Percentiles rank a stretch among this genome's conserved stretches.
phyloP scores from a whole-genome alignment of 2,329 filamentous ascomycete species.

The Chrysosphaeria jannelii region DNA sequence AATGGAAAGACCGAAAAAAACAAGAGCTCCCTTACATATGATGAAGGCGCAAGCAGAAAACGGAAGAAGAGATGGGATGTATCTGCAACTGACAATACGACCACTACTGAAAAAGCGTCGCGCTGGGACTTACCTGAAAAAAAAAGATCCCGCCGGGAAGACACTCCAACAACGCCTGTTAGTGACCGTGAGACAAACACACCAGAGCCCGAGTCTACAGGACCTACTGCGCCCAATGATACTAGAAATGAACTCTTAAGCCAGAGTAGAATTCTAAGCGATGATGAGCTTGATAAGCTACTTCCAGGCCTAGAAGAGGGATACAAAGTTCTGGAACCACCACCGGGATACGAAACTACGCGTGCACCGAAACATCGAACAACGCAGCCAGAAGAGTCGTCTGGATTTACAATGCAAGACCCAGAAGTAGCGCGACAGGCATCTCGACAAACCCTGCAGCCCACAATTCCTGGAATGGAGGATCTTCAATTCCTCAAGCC shows the following conservation, averaged over 20 bases:
- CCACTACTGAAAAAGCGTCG: slow-evolving; percentile 9
- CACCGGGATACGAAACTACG: slow-evolving; percentile 70
- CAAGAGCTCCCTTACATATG: no score
- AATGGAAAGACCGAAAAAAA: slow-evolving; percentile 13
- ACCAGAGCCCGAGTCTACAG: slow-evolving; percentile 38
- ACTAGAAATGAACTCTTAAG: no score
- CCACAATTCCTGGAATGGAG: slow-evolving; percentile 83
- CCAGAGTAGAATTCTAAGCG: no score
- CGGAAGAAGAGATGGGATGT: slow-evolving; percentile 93
- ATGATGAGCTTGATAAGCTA: slow-evolving; percentile 81
- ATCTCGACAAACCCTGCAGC: slow-evolving; percentile 75
- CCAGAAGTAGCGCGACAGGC: slow-evolving; percentile 56
- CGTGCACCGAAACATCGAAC: slow-evolving; percentile 48
- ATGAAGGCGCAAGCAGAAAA: slow-evolving; percentile 38
- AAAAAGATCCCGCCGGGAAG: slow-evolving; percentile 72
- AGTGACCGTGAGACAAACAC: slow-evolving; percentile 46
- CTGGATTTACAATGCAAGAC: slow-evolving; percentile 94
- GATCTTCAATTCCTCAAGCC: slow-evolving; percentile 96
- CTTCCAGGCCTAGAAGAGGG: slow-evolving; percentile 68
- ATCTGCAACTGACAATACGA: slow-evolving; percentile 17
- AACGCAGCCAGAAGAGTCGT: slow-evolving; percentile 39
- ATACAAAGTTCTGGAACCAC: slow-evolving; percentile 73
- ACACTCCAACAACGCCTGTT: slow-evolving; percentile 51
- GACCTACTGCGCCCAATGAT: no score
- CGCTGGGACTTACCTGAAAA: slow-evolving; percentile 29